A percentile compares a stretch with the other conserved stretches of the same genome.
Conservation (phyloP, 495 filamentous ascomycete species). For the Penicillium parvum region DNA sequence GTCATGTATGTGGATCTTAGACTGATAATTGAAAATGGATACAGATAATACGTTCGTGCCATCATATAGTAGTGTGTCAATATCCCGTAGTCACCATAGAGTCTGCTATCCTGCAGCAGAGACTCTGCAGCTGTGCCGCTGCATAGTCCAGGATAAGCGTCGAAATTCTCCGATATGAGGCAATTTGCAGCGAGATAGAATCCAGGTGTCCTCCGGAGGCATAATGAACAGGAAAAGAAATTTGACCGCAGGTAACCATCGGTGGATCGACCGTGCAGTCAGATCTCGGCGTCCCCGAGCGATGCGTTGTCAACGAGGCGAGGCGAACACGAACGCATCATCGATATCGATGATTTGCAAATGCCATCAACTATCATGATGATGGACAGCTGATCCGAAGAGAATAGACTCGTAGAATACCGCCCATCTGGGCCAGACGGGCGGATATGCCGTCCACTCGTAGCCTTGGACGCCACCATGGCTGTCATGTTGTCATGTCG, state of each 20-base stretch:
- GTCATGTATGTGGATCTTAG: constrained; percentile 1
- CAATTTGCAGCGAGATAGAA: constrained; percentile 2
- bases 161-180: constrained; percentile 30
- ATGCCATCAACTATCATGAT: too few species aligned
- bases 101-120: not conserved
- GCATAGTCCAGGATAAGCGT: constrained; percentile 12
- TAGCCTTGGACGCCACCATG: too few species aligned
- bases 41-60: not conserved
- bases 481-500: too few species aligned
- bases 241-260: not conserved
- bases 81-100: not conserved
- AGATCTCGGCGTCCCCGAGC: constrained; percentile 28
- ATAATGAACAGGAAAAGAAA: constrained; percentile 4
- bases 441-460: too few species aligned
- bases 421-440: too few species aligned
- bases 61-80: not conserved
- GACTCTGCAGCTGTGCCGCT: constrained; percentile 2
- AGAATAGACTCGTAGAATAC: too few species aligned
- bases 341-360: too few species aligned
- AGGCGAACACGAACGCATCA: constrained; percentile 16
- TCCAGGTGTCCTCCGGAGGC: not conserved
- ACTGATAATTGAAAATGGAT: too few species aligned
- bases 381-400: too few species aligned
- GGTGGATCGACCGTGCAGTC: constrained; percentile 19
- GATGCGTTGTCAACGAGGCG: constrained; percentile 26